A percentile compares a stretch with the other conserved stretches of the same genome.
Evolutionary conservation across 176 grass and related monocot species (phyloP).

Genomic region (Oryza longistaminata): DNA sequence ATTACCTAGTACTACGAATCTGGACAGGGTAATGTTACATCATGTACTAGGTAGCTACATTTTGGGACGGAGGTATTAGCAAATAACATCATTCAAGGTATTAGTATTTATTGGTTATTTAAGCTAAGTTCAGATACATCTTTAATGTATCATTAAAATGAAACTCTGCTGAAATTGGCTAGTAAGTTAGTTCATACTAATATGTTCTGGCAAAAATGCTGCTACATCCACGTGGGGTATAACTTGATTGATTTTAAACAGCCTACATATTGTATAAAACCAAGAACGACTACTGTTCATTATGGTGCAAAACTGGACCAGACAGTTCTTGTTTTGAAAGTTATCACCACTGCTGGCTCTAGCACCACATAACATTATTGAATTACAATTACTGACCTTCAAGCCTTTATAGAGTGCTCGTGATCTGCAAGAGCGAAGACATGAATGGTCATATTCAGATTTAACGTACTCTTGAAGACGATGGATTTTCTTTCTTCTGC

Average conservation of each 20-base stretch:
- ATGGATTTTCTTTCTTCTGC: conserved; percentile 88
- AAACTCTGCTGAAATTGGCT: not conserved
- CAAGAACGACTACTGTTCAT: not conserved
- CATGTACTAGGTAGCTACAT: too few species aligned
- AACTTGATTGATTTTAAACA: not conserved
- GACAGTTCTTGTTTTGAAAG: not conserved
- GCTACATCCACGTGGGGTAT: not conserved
- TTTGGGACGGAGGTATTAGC: not conserved
- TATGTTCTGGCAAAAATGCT: conserved; percentile 15
- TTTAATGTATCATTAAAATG: conserved; percentile 17
- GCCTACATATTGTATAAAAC: not conserved
- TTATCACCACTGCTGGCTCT: conserved; percentile 4
- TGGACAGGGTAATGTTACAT: too few species aligned
- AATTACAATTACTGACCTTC: conserved; percentile 64
- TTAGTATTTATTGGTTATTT: conserved; percentile 6
- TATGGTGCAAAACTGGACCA: not conserved
- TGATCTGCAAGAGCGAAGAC: conserved; percentile 94
- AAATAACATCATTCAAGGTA: not conserved
- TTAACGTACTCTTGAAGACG: conserved; percentile 96
- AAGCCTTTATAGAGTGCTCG: conserved; percentile 99
- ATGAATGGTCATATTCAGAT: conserved; percentile 98
- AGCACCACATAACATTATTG: not conserved
- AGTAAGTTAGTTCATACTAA: not conserved
- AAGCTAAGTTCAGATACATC: not conserved
- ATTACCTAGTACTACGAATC: too few species aligned